A percentile compares a stretch with the other conserved stretches of the same genome.
These are phyloP conservation scores for Xylariaceae sp. DNA, from an alignment of 2,329 filamentous ascomycete species.

Conservation along the genomic window DNA sequence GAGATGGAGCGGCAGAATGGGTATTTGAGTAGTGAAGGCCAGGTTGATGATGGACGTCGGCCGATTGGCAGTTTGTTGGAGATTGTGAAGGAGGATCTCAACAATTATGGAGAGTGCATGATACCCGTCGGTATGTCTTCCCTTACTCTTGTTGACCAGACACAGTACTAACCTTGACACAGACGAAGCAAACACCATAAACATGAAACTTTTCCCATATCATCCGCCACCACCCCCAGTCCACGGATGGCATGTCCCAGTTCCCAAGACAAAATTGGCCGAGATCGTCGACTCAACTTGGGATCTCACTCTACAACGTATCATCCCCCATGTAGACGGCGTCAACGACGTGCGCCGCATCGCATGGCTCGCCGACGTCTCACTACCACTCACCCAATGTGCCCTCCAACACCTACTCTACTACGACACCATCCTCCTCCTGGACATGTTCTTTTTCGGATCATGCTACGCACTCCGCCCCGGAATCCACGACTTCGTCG, in stretches of 20 bases:
- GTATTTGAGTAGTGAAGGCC: constrained; percentile 56
- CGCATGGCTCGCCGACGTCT: constrained; percentile 76
- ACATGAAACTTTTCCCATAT: constrained; percentile 90
- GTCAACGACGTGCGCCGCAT: constrained; percentile 86
- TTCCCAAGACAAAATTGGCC: constrained; percentile 62
- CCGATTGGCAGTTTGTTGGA: constrained; percentile 80
- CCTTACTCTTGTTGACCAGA: neutral
- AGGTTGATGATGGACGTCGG: constrained; percentile 50
- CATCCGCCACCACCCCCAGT: constrained; percentile 72
- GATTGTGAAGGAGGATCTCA: constrained; percentile 77
- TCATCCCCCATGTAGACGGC: constrained; percentile 84
- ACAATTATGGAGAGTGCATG: constrained; percentile 98
- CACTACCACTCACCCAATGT: constrained; percentile 77
- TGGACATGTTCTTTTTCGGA: constrained; percentile 93
- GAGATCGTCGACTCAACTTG: constrained; percentile 62
- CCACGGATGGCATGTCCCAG: constrained; percentile 84
- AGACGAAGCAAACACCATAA: constrained; percentile 92
- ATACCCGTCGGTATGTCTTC: constrained; percentile 74
- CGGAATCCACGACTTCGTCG: constrained; percentile 73
- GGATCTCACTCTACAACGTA: constrained; percentile 72
- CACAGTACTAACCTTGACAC: constrained; percentile 15
- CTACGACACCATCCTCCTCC: constrained; percentile 82
- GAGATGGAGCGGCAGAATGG: constrained; percentile 88
- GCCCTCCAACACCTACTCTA: constrained; percentile 86
- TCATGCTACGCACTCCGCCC: constrained; percentile 82